Evolutionary conservation across 208 protist species (phyloP).

Genomic region (Endotrypanum monterogeii): DNA sequence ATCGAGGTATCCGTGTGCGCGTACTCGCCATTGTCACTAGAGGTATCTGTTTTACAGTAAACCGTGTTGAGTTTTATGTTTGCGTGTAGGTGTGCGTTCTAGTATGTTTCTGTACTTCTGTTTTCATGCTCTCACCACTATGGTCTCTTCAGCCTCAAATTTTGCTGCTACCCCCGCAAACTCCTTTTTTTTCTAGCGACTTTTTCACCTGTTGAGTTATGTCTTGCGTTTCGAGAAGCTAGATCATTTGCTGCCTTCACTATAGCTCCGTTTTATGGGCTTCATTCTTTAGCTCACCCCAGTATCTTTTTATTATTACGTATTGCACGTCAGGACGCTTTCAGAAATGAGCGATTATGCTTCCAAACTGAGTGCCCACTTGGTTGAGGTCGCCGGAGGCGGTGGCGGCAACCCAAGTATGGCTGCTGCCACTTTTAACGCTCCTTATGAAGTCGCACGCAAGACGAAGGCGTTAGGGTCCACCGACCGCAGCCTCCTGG

Average conservation of each 20-base stretch:
- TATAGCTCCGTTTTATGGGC: not conserved
- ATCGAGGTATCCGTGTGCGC: not conserved
- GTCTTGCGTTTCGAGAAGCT: not conserved
- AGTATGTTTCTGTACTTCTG: not conserved
- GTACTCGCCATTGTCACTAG: not conserved
- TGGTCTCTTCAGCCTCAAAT: not conserved
- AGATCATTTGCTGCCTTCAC: not conserved
- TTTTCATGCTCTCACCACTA: not conserved
- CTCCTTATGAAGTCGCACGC: constrained; percentile 53
- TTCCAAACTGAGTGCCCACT: constrained; percentile 44
- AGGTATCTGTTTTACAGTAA: not conserved
- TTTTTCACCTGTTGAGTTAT: constrained; percentile 4
- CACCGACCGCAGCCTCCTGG: constrained; percentile 43
- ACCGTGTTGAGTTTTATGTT: not conserved
- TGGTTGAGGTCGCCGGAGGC: constrained; percentile 39
- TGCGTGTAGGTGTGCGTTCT: not conserved
- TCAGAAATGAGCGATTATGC: constrained; percentile 51
- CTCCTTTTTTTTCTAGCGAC: not conserved
- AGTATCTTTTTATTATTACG: too few species aligned
- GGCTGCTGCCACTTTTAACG: constrained; percentile 64
- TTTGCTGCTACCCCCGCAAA: constrained; percentile 4
- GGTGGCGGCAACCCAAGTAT: constrained; percentile 44
- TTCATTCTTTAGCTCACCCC: not conserved
- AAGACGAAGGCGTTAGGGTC: constrained; percentile 45
- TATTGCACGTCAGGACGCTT: not conserved